Evolutionary conservation across 306 rosid species (phyloP).

Genomic region (Malus orientalis): DNA sequence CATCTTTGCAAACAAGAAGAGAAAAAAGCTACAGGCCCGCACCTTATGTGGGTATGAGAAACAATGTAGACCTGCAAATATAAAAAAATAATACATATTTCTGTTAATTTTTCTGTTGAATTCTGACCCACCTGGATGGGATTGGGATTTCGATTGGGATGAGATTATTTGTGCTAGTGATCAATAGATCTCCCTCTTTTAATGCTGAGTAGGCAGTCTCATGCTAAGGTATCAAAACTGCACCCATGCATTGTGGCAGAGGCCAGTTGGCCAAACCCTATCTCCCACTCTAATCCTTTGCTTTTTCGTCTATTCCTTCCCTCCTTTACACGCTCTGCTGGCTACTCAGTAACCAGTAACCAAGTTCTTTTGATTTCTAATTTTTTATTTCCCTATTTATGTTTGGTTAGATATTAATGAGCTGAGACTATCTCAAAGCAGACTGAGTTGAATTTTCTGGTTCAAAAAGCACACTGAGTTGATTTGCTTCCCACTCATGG

Average conservation of each 20-base stretch:
- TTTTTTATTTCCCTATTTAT: neutral
- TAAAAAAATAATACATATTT: neutral
- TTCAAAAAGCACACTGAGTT: neutral
- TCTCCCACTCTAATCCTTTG: constrained; percentile 10
- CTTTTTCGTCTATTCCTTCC: constrained; percentile 12
- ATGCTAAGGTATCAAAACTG: constrained; percentile 21
- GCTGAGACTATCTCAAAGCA: neutral
- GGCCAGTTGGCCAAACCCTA: neutral
- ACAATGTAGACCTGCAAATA: neutral
- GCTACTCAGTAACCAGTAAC: neutral
- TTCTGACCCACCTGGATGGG: constrained; percentile 18
- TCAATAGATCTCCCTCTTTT: constrained; percentile 14
- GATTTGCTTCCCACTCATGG: neutral
- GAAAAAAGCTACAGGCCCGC: neutral
- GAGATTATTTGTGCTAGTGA: neutral
- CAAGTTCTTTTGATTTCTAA: neutral
- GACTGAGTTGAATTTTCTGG: neutral
- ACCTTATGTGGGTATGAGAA: neutral
- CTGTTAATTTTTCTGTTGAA: neutral
- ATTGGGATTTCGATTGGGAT: neutral
- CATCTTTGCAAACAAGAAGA: neutral
- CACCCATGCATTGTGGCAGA: neutral
- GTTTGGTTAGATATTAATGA: neutral
- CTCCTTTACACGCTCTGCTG: neutral
- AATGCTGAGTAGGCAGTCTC: constrained; percentile 14